Percentiles rank a stretch among this genome's conserved stretches.
phyloP scores from a whole-genome alignment of 495 filamentous ascomycete genomes.

The Jackrogersella minutella region DNA sequence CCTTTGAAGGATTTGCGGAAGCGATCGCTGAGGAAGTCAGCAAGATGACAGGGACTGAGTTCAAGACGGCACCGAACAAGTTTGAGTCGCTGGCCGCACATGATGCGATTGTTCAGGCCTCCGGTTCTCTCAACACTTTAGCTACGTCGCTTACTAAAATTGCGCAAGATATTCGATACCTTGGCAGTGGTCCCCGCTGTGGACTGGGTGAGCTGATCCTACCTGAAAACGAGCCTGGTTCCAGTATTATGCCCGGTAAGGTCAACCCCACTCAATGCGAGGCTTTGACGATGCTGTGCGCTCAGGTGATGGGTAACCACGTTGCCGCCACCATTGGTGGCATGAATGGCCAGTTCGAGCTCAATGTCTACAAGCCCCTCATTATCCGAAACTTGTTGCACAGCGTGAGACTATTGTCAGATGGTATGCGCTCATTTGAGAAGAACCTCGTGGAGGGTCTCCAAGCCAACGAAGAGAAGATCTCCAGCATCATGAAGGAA shows the following conservation, averaged over 20 bases:
- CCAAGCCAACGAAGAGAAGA: constrained; percentile 91
- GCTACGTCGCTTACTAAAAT: constrained; percentile 96
- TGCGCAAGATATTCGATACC: constrained; percentile 95
- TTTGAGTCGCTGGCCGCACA: constrained; percentile 98
- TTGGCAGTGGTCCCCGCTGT: constrained; percentile 94
- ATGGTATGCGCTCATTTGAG: constrained; percentile 95
- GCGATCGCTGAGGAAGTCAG: constrained; percentile 86
- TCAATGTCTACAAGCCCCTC: constrained; percentile 98
- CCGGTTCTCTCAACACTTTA: constrained; percentile 91
- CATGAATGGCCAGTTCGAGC: constrained; percentile 97
- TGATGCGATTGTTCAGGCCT: constrained; percentile 94
- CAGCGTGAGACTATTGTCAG: constrained; percentile 82
- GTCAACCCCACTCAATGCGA: constrained; percentile 99
- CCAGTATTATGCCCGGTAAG: constrained; percentile 98
- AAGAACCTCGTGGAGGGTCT: constrained; percentile 89
- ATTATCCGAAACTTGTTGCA: constrained; percentile 95
- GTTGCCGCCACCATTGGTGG: constrained; percentile 89
- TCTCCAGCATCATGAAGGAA: constrained; percentile 86
- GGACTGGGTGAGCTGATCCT: constrained; percentile 91
- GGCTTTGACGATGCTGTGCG: constrained; percentile 95
- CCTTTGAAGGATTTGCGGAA: constrained; percentile 94
- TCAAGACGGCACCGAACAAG: constrained; percentile 98
- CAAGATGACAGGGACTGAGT: constrained; percentile 90
- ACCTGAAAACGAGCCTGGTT: constrained; percentile 97
- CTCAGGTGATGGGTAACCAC: constrained; percentile 98